Evolutionary conservation across 2,329 filamentous ascomycete genomes (phyloP).

Genomic region (Fusarium miscanthi): DNA sequence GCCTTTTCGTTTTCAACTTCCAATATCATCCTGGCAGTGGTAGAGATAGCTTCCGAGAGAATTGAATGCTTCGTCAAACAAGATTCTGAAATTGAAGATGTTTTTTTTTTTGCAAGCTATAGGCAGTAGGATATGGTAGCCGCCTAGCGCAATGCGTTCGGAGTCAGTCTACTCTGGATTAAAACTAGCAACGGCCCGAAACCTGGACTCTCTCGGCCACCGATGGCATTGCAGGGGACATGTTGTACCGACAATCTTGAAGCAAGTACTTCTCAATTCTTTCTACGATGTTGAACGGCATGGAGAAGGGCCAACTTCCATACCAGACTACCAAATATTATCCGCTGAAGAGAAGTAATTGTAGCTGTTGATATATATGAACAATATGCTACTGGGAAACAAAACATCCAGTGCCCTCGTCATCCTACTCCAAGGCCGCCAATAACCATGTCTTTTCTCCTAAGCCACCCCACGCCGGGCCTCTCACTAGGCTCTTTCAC

Average conservation of each 20-base stretch:
- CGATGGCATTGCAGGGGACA: neutral
- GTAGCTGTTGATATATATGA: neutral
- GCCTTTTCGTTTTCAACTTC: neutral
- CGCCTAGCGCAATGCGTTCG: neutral
- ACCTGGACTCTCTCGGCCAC: neutral
- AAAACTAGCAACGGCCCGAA: neutral
- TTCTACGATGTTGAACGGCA: neutral
- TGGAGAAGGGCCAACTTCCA: neutral
- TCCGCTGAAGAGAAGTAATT: neutral
- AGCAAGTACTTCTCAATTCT: neutral
- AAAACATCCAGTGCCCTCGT: neutral
- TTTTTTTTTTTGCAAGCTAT: neutral
- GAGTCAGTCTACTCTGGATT: neutral
- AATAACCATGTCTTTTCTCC: neutral
- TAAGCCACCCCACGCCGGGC: neutral
- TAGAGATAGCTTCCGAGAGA: neutral
- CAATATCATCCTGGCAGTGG: neutral
- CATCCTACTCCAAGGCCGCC: neutral
- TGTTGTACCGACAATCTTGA: neutral
- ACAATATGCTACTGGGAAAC: neutral
- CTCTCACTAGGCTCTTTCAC: neutral
- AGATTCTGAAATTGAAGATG: rapidly evolving
- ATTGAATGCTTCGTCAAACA: neutral
- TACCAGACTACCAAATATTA: neutral
- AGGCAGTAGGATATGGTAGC: neutral